Percentiles rank a stretch among this genome's conserved stretches.
These are phyloP conservation scores for Tephrocybe rancida DNA, from an alignment of 768 basidiomycete species.

Conservation along the genomic window DNA sequence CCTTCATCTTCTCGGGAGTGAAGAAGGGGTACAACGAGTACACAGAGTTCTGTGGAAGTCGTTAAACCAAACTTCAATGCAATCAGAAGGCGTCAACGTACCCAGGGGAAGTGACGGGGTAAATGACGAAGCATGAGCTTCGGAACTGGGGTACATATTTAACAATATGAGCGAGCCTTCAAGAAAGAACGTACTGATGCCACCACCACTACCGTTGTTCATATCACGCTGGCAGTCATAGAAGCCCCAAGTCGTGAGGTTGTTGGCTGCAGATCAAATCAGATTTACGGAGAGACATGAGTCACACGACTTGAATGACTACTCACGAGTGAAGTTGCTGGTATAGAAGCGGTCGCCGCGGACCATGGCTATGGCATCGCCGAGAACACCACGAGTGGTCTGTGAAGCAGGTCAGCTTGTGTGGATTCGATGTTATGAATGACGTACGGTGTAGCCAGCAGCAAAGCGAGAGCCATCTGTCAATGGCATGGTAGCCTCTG, in stretches of 20 bases:
- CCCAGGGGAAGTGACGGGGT: slow-evolving; percentile 21
- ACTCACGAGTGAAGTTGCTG: slow-evolving; percentile 50
- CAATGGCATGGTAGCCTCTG: slow-evolving; percentile 34
- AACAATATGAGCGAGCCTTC: not conserved
- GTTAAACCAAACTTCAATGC: not conserved
- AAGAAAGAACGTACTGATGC: slow-evolving; percentile 14
- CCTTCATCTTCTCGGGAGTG: slow-evolving; percentile 41
- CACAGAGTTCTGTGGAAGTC: slow-evolving; percentile 10
- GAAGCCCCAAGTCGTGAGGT: slow-evolving; percentile 55
- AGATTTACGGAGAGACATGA: no score
- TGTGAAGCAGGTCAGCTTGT: slow-evolving; percentile 6
- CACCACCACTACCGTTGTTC: slow-evolving; percentile 29
- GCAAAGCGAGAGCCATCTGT: slow-evolving; percentile 28
- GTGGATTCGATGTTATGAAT: not conserved
- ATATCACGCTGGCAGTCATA: slow-evolving; percentile 46
- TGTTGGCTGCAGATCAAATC: slow-evolving; percentile 28
- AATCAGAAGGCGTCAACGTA: not conserved
- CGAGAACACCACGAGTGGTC: slow-evolving; percentile 52
- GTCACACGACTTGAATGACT: not conserved
- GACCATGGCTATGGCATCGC: slow-evolving; percentile 54
- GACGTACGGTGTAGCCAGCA: slow-evolving; percentile 30
- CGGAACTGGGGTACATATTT: slow-evolving; percentile 11
- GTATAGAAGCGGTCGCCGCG: slow-evolving; percentile 59
- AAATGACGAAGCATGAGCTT: slow-evolving; percentile 21
- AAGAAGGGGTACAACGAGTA: slow-evolving; percentile 35